phyloP scores from a whole-genome alignment of 768 basidiomycete species.

The Trametes sanguinea region DNA sequence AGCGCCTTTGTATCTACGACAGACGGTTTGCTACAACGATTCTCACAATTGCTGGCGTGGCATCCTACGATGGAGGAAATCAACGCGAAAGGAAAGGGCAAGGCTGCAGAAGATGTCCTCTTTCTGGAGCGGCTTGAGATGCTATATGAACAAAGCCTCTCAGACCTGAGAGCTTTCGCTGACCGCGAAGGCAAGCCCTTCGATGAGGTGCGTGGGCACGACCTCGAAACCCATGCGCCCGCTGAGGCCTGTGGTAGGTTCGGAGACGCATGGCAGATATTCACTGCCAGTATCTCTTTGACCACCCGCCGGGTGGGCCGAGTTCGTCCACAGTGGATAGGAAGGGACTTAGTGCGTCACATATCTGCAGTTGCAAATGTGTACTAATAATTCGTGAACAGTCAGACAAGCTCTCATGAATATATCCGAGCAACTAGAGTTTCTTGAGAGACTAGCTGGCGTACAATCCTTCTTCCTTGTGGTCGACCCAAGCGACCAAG shows the following conservation, averaged over 20 bases:
- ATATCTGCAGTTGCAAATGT: neutral
- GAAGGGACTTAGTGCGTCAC: constrained; percentile 20
- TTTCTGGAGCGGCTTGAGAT: constrained; percentile 66
- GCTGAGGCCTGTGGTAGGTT: constrained; percentile 34
- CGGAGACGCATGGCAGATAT: constrained; percentile 58
- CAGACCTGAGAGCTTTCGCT: constrained; percentile 61
- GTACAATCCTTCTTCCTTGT: constrained; percentile 65
- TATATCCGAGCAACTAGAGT: constrained; percentile 56
- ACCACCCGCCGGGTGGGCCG: neutral
- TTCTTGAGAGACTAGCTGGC: constrained; percentile 49
- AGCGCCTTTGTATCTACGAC: neutral
- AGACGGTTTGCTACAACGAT: too few relatives aligned
- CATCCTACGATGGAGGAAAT: constrained; percentile 18
- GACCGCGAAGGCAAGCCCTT: constrained; percentile 58
- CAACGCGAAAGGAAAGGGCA: constrained; percentile 25
- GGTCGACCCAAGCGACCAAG: constrained; percentile 50
- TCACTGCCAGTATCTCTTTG: constrained; percentile 61
- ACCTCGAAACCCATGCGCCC: neutral
- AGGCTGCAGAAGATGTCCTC: constrained; percentile 47
- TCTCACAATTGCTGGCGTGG: too few relatives aligned
- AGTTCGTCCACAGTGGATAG: neutral
- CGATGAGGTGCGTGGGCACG: constrained; percentile 51
- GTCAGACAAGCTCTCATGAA: constrained; percentile 50
- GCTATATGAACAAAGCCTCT: constrained; percentile 58
- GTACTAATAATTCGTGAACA: constrained; percentile 29